Base-by-base conservation (phyloP, 352 stramenopile species). In the Phytophthora multivora region DNA sequence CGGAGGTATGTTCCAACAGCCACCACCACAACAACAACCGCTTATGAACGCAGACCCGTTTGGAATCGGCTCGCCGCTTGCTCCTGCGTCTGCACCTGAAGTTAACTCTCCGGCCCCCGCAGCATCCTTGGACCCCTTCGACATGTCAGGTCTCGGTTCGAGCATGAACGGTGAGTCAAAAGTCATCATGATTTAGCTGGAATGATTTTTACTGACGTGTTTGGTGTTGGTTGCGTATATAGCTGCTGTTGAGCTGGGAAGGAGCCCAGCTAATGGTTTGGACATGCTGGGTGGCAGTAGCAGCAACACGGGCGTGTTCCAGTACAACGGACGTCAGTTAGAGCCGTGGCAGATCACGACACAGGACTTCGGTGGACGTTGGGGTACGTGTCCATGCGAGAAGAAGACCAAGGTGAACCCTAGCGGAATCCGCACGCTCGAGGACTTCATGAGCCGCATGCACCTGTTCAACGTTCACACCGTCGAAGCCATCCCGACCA, bases 261-360 rank as follows among this genome's bases (percentile, higher is more conserved):
- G 65, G 43, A 79, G 64, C 33, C 52, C 59, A n/a, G 65, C 38
- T 33, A 75, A 56, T 28, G 61, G 61, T 48, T 42, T 73, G 26
- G 53, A 81, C 33, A 58, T 71, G 23, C 30, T 77, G 47, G 57
- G 69, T 12, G 60, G 69, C n/a, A 73, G 69, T 54, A 73, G 60
- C 56, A 69, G 46, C 54, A 68, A 45, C 47, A 52, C 55, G n/a
- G 28, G 45, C 18, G 69, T 60, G 3, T 94, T 95, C 69, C 81
- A 93, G 65, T 93, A 91, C 68, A 92, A 93, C 45, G 86, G 87
- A 11, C 87, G 83, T 15, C 49, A 78, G 25, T 52, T 96, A 7
- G 84, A 95, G 73, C 70, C 86, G 48, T 95, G 85, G 84, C 77
- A 87, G 66, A 95, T 96, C 60, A 93, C 83, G 18, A 96, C 88